Evolutionary conservation across 257 asterid genomes (phyloP), one percentile per base, ranked within the genome.

Genomic region (Jacaranda copaia): DNA sequence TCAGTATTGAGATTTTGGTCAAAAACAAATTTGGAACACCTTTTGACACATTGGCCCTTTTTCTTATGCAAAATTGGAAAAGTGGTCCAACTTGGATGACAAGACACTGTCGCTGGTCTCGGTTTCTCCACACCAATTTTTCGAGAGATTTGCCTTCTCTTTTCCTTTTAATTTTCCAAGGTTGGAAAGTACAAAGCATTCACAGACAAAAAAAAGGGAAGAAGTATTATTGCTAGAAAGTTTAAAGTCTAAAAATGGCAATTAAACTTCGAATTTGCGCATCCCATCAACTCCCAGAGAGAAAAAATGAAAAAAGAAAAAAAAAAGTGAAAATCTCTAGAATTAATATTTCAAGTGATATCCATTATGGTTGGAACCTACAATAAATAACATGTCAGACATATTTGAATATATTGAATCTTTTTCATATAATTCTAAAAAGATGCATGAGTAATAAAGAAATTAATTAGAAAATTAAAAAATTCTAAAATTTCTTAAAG

Each of bases 1-100:
- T 75, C 57, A 40, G 56, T 69, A 5, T 16, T 14, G 40, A 62
- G 32, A 25, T 72, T 70, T 20, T 69, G 81, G 81, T 80, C 76
- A 77, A 80, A 63, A 42, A 77, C 62, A 75, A 52, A 39, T 20
- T 16, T 62, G 66, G 59, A 66, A 61, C 82, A 62, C 48, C 78
- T 77, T 80, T 85, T 56, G 43, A 82, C 81, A 85, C 66, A 53
- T 15, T 59, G 85, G 80, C 74, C 85, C 85, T 79, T 55, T 76
- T 64, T 43, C 81, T 85, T 56, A 53, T 70, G 84, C 57, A 57
- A 81, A 79, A 65, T 78, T 84, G 60, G 73, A 66, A 81, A 84
- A 81, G 82, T 79, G 85, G 88, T 81, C 88, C 83, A 61, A 43
- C 69, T 68, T 40, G 6, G 25, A 60, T 55, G 16, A 76, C 56